Evolutionary conservation across 768 basidiomycete genomes (phyloP).

Genomic region (Leccinellum rugosiceps): DNA sequence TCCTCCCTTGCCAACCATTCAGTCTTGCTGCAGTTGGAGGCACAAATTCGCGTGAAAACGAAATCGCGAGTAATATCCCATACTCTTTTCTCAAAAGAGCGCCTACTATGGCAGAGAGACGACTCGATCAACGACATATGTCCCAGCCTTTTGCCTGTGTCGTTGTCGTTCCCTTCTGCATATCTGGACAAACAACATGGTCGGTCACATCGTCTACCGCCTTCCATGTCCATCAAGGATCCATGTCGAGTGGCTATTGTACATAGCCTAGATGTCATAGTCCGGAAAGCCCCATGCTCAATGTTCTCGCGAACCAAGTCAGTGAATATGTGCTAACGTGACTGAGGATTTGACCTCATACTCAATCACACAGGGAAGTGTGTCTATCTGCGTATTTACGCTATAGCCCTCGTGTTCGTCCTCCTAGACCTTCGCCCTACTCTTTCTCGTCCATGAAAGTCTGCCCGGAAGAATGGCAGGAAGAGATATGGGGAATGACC

Average conservation of each 20-base stretch:
- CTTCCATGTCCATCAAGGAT: conserved; percentile 26
- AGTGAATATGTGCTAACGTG: conserved; percentile 7
- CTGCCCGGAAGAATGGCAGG: conserved; percentile 33
- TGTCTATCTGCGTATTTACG: conserved; percentile 22
- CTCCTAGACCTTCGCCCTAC: conserved; percentile 27
- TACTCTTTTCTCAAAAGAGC: conserved; percentile 25
- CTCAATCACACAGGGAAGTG: conserved; percentile 15
- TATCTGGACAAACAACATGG: conserved; percentile 23
- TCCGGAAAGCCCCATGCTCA: conserved; percentile 15
- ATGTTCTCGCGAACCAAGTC: conserved; percentile 25
- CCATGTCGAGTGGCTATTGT: conserved; percentile 26
- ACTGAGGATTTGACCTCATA: conserved; percentile 1
- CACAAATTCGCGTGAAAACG: conserved; percentile 19
- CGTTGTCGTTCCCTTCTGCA: conserved; percentile 26
- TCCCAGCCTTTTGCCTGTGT: conserved; percentile 30
- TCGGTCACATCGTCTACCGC: conserved; percentile 26
- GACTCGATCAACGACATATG: conserved; percentile 15
- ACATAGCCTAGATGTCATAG: conserved; percentile 24
- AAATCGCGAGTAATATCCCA: conserved; percentile 4
- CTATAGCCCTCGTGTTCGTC: conserved; percentile 31
- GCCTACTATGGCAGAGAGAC: conserved; percentile 20
- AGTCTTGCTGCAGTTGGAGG: conserved; percentile 21
- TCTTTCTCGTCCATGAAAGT: conserved; percentile 25
- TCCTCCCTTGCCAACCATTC: neutral
- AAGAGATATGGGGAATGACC: conserved; percentile 31